These are phyloP conservation scores for Pythium scleroteichum DNA, from an alignment of 352 stramenopile species.

Conservation along the genomic window DNA sequence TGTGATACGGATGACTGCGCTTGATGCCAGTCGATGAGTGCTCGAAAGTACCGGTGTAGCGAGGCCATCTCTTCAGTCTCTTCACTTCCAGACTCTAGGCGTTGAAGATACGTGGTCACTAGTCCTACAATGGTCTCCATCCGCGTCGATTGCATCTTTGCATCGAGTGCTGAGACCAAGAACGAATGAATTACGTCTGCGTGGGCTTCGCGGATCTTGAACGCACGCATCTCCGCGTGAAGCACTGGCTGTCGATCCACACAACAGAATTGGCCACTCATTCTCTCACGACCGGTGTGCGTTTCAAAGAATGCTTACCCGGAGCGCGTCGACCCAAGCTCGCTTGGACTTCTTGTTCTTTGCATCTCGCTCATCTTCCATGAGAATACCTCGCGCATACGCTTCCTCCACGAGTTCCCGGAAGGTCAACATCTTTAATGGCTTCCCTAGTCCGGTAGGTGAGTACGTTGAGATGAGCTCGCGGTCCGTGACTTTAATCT, in stretches of 20 bases:
- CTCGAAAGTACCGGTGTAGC: constrained; percentile 23
- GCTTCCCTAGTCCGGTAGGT: constrained; percentile 41
- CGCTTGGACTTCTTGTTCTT: constrained; percentile 68
- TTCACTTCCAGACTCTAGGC: background rate
- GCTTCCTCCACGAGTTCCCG: constrained; percentile 63
- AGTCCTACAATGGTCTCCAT: constrained; percentile 22
- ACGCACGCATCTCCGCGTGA: constrained; percentile 31
- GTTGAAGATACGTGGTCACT: constrained; percentile 10
- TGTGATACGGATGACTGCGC: background rate
- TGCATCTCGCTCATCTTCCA: constrained; percentile 32
- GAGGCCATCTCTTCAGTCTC: constrained; percentile 8
- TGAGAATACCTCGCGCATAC: constrained; percentile 43
- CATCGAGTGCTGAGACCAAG: constrained; percentile 37
- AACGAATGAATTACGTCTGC: constrained; percentile 43
- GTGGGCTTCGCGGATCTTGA: constrained; percentile 40
- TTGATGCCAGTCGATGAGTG: constrained; percentile 9
- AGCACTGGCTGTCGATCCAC: constrained; percentile 27
- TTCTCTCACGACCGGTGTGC: background rate
- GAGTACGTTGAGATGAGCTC: constrained; percentile 44
- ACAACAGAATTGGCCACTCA: background rate
- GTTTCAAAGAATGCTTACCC: constrained; percentile 20
- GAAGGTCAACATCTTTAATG: constrained; percentile 57
- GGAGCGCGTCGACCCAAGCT: constrained; percentile 53
- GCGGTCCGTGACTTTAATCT: constrained; percentile 51
- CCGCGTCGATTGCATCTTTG: constrained; percentile 31